phyloP scores from a whole-genome alignment of 768 basidiomycete species.

The Hypholoma fasciculare region DNA sequence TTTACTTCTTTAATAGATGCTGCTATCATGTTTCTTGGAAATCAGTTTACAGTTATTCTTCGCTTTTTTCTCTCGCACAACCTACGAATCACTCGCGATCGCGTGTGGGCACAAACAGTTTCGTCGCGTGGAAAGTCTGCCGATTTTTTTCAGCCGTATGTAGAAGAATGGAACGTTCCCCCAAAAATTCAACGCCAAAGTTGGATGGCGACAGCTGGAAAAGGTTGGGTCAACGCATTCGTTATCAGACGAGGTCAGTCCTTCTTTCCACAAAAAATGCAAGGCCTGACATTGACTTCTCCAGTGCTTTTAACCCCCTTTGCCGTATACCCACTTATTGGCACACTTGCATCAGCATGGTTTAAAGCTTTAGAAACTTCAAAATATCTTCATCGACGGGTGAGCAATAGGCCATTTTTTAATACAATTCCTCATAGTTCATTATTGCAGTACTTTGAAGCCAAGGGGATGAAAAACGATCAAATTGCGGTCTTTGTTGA shows the following conservation, averaged over 20 bases:
- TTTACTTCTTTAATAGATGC: conserved; percentile 52
- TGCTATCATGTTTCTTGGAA: conserved; percentile 67
- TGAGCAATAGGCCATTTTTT: conserved; percentile 27
- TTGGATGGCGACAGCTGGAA: conserved; percentile 32
- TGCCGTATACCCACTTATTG: conserved; percentile 69
- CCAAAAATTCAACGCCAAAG: conserved; percentile 28
- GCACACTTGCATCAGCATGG: conserved; percentile 58
- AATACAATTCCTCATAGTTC: background rate
- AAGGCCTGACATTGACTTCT: background rate
- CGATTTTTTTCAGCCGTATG: conserved; percentile 83
- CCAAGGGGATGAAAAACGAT: conserved; percentile 76
- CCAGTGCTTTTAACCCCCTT: conserved; percentile 62
- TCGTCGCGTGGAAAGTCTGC: conserved; percentile 77
- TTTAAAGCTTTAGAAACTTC: conserved; percentile 71
- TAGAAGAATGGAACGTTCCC: conserved; percentile 74
- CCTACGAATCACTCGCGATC: conserved; percentile 73
- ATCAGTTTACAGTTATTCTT: conserved; percentile 75
- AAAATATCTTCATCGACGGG: conserved; percentile 66
- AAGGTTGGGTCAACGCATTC: conserved; percentile 39
- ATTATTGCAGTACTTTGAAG: conserved; percentile 67
- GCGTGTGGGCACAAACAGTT: conserved; percentile 83
- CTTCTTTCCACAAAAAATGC: background rate
- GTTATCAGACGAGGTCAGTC: conserved; percentile 46
- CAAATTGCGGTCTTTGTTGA: conserved; percentile 79
- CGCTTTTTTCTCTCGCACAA: conserved; percentile 84